Base-by-base conservation (phyloP, 2,329 filamentous ascomycete genomes). In the Epichloe sibirici region DNA sequence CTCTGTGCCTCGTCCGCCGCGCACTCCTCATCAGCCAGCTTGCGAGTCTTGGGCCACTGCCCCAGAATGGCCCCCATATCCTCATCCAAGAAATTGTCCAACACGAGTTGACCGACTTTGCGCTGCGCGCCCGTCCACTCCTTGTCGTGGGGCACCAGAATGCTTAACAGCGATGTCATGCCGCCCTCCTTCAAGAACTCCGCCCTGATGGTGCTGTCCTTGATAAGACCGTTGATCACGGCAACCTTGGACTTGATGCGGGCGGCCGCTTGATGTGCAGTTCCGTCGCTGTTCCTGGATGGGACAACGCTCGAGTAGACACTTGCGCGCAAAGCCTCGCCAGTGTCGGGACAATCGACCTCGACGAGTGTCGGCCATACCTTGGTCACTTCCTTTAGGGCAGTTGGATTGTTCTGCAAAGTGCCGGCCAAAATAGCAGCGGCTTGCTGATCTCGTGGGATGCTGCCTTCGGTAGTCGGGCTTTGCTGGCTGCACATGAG, bases 11-110 rank as follows among this genome's bases (percentile, higher is more conserved):
- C 66, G 2, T 58, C 62, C 15, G 57, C 57, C 42, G 59, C 63
- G 45, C 74, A 78, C 47, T 65, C 57, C 52, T 59, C 59, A 21
- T 71, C 68, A 25, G 63, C 63, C 40, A 63, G 59, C 48, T 66
- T 66, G 4, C 60, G 57, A 21, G 57, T 59, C 23, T 57, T 69
- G 0, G 80, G 80, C 79, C 79, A 85, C 56, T 78, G 66, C 0
- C 79, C 78, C 17, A 75, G 57, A 25, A 70, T 68, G 2, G 81
- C 81, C 42, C 81, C 81, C 73, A 83, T 81, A 53, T 77, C 73
- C 56, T 76, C 74, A 60, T 86, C 82, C n/a, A 86, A 68, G 61
- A 86, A 86, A 55, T 74, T 82, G 61, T 86, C 83, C 37, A 78
- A 71, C 31, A 84, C 72, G 52, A 85, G 70, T 55, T 80, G 72